Evolutionary conservation across 805 yeast genomes (phyloP).

Genomic region (Wilhelminamyces savonicus): DNA sequence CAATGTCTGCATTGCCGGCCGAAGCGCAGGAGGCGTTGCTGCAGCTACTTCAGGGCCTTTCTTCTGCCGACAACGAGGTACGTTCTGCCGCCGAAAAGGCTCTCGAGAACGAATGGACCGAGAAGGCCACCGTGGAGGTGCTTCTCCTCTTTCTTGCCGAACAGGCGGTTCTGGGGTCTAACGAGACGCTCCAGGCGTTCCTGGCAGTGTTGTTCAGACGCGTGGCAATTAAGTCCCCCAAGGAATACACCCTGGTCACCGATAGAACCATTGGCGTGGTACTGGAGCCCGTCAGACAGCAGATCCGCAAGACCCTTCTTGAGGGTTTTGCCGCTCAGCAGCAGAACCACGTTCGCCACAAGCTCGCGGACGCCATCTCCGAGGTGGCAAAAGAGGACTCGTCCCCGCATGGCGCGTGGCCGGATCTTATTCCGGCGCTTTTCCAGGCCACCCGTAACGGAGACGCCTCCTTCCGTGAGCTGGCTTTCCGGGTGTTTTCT

Average conservation of each 20-base stretch:
- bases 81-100: slow-evolving; percentile 76
- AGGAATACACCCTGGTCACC: slow-evolving; percentile 54
- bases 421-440: slow-evolving; percentile 68
- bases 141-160: slow-evolving; percentile 75
- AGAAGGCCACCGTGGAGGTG: slow-evolving; percentile 57
- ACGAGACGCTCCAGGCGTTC: slow-evolving; percentile 57
- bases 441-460: slow-evolving; percentile 53
- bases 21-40: slow-evolving; percentile 51
- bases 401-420: slow-evolving; percentile 56
- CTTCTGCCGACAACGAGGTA: slow-evolving; percentile 69
- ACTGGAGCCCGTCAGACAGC: slow-evolving; percentile 48
- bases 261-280: slow-evolving; percentile 75
- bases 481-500: slow-evolving; percentile 84
- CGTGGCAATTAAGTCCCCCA: slow-evolving; percentile 75
- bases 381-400: slow-evolving; percentile 76
- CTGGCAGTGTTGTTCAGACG: slow-evolving; percentile 88
- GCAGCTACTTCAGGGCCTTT: slow-evolving; percentile 55
- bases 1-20: slow-evolving; percentile 54
- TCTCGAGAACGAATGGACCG: slow-evolving; percentile 73
- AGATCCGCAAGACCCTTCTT: slow-evolving; percentile 60
- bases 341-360: slow-evolving; percentile 78
- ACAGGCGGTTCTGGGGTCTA: slow-evolving; percentile 61
- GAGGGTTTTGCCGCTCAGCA: slow-evolving; percentile 68
- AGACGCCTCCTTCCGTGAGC: slow-evolving; percentile 73
- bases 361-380: slow-evolving; percentile 88